These are phyloP conservation scores for Penicillium sp. DNA, from an alignment of 2,329 filamentous ascomycete species.

Conservation along the genomic window DNA sequence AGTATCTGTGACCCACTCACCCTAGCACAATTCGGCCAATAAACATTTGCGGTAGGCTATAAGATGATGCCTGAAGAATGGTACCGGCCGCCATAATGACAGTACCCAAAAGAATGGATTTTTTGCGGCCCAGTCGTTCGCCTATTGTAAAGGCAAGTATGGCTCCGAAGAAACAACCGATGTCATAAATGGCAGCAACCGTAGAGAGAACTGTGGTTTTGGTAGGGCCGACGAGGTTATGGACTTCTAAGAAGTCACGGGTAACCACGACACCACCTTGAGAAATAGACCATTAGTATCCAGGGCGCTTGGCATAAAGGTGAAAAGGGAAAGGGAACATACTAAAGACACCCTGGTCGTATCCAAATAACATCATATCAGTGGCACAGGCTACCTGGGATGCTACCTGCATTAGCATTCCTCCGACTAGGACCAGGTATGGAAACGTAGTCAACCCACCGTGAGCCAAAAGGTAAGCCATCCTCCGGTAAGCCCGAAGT, in stretches of 20 bases:
- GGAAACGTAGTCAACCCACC: background rate
- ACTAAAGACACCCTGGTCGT: constrained; percentile 56
- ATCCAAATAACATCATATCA: constrained; percentile 50
- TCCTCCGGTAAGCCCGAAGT: constrained; percentile 3
- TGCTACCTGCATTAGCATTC: too few relatives aligned
- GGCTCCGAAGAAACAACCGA: constrained; percentile 60
- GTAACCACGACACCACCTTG: constrained; percentile 56
- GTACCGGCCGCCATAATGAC: constrained; percentile 49
- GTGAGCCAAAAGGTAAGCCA: constrained; percentile 9
- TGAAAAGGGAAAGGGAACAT: constrained; percentile 18
- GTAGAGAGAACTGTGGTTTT: constrained; percentile 22
- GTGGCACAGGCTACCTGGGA: constrained; percentile 9
- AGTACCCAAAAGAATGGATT: constrained; percentile 48
- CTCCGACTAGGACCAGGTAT: background rate
- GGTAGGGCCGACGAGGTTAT: constrained; percentile 44
- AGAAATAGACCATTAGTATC: background rate
- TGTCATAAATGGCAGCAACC: too few relatives aligned
- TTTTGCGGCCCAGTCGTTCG: constrained; percentile 49
- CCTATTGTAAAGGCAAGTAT: constrained; percentile 50
- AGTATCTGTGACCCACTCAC: background rate
- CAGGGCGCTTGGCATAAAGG: background rate
- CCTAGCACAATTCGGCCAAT: constrained; percentile 37
- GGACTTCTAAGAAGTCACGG: constrained; percentile 51
- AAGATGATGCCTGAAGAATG: constrained; percentile 48
- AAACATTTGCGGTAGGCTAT: constrained; percentile 48